Base-by-base conservation (phyloP, 31 red algal genomes). In the Endocladia muricata region DNA sequence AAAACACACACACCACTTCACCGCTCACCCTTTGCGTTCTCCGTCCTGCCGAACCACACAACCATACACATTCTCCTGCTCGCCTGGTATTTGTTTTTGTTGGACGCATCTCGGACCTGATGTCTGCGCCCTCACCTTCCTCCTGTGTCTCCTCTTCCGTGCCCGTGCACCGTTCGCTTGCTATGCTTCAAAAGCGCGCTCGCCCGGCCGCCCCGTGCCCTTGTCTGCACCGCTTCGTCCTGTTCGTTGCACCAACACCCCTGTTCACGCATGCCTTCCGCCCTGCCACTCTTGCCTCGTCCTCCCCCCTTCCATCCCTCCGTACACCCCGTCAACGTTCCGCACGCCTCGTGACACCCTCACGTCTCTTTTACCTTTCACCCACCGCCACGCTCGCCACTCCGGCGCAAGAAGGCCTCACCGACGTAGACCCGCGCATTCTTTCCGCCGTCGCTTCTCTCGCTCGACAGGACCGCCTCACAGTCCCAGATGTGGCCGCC, bases 401-500 rank as follows among this genome's bases (percentile, higher is more conserved):
- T 23, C 56, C 25, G n/a, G n/a, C n/a, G n/a, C n/a, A n/a, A n/a
- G n/a, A n/a, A n/a, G n/a, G n/a, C 36, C 67, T 42, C 33, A 71
- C 29, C 38, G 76, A 74, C 64, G 73, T 78, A n/a, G 77, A 91
- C 32, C 49, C 58, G 9, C 62, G 69, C 22, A 72, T 91, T 25
- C 38, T 91, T 17, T 39, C 40, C 32, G 88, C 88, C 6, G 73
- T 91, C 37, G 51, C 47, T n/a, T 61, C 43, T 36, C 77, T 89
- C 35, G 52, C 77, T 7, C 60, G 75, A 74, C 72, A 76, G 30
- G 34, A 56, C 39, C 51, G 86, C 38, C 52, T 94, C 49, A 90
- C 88, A 37, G 77, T 85, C 7, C 68, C 91, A n/a, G 91, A 94
- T 44, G 70, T 94, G 44, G 75, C 91, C 17, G 70, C 87, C 35